Base-by-base conservation (phyloP, 2,329 filamentous ascomycete genomes). In the Xylariaceae sp. region DNA sequence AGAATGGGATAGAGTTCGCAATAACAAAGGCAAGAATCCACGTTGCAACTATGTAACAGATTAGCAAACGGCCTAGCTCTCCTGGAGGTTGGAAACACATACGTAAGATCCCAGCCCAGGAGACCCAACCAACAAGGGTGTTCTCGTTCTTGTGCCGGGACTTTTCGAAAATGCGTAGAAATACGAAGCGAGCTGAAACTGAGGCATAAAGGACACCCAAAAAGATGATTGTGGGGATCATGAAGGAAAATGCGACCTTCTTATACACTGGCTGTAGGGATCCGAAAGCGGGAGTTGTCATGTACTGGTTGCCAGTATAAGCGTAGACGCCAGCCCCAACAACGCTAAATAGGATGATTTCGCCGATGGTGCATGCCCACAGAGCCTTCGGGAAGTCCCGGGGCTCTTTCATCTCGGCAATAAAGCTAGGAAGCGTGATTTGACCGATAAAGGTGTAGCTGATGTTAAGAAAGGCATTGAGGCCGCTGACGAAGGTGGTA, bases 401-500 rank as follows among this genome's bases (percentile, higher is more conserved):
- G 1, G 83, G 83, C 23, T 86, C 79, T 52, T 77, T 89, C 92
- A 97, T 97, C 73, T 97, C 92, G 3, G 92, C 92, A 60, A 97
- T 97, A 76, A 97, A 97, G 63, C 89, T 93, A 0, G 92, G 92
- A 11, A 97, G 80, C 0, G 92, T 96, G 65, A 96, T 96, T 70
- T 97, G 92, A 0, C 92, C 92, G 62, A 97, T 96, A 69, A 97
- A 96, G 0, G 92, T 96, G 71, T 96, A 97, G 73, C 87, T 91
- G 68, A 97, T 97, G 73, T 97, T 97, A 70, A 97, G 81, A 73
- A 96, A 96, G 0, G 92, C 92, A 47, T 86, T 91, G 80, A 96
- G 87, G 18, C 87, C 92, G 2, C 81, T 77, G 3, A 96, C 89
- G 63, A 95, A 96, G 0, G 88, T 89, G 0, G 91, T 95, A 15